A percentile compares a stretch with the other conserved stretches of the same genome.
Evolutionary conservation across 345 rosid genomes (phyloP).

Genomic region (Eutrema heterophyllum): DNA sequence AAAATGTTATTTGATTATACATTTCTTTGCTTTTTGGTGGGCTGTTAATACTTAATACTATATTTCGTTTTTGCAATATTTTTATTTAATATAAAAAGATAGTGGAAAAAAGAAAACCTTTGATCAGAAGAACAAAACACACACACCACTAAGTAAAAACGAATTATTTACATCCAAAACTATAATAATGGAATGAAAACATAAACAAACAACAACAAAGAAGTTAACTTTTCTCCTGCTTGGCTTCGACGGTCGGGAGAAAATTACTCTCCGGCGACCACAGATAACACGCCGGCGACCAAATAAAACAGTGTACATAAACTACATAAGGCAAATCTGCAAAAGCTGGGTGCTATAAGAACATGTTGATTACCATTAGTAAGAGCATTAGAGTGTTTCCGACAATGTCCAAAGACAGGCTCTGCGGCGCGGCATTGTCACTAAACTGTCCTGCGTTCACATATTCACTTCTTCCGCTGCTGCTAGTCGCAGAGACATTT

Average conservation of each 20-base stretch:
- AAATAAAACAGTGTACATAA: slow-evolving; percentile 18
- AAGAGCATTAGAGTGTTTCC: slow-evolving; percentile 22
- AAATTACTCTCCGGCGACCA: slow-evolving; percentile 24
- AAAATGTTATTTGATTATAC: background rate
- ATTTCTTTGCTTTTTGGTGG: background rate
- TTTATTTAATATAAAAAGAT: background rate
- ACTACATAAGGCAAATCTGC: slow-evolving; percentile 3
- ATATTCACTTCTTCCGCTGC: slow-evolving; percentile 57
- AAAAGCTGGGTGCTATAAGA: slow-evolving; percentile 39
- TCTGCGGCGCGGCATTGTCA: slow-evolving; percentile 30
- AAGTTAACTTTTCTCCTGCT: slow-evolving; percentile 14
- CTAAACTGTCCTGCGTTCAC: slow-evolving; percentile 64
- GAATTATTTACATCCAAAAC: slow-evolving; percentile 30
- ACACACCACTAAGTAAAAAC: slow-evolving; percentile 10
- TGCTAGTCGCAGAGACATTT: slow-evolving; percentile 62
- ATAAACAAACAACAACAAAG: background rate
- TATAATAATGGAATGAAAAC: background rate
- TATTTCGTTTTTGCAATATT: background rate
- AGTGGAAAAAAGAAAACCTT: background rate
- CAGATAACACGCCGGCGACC: slow-evolving; percentile 19
- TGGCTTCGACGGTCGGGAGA: slow-evolving; percentile 17
- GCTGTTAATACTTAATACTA: background rate
- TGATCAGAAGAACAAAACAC: slow-evolving; percentile 9
- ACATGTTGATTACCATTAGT: slow-evolving; percentile 30
- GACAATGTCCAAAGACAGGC: background rate